Conservation (phyloP, 495 filamentous ascomycete genomes). For the Neurospora sp. region DNA sequence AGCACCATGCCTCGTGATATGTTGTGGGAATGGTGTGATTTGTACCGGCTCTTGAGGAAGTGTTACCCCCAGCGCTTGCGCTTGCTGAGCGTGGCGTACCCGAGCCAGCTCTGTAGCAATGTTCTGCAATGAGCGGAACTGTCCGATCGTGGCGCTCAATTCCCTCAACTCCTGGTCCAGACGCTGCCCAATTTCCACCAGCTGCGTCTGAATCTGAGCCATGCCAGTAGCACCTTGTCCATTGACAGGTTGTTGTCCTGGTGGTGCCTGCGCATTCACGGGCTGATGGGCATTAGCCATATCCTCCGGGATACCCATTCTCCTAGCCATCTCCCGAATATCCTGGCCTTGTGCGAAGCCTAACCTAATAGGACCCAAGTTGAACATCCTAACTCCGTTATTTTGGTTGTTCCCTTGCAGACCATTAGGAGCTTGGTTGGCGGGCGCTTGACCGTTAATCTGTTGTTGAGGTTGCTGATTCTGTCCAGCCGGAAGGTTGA, state of each 20-base stretch:
- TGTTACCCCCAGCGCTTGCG: slow-evolving; percentile 6
- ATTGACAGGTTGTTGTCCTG: slow-evolving; percentile 2
- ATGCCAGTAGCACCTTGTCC: slow-evolving; percentile 6
- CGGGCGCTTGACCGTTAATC: slow-evolving; percentile 20
- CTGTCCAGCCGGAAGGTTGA: slow-evolving; percentile 20
- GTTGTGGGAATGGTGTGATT: slow-evolving; percentile 13
- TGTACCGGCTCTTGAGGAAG: slow-evolving; percentile 10
- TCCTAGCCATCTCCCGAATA: slow-evolving; percentile 36
- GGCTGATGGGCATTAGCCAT: slow-evolving; percentile 4
- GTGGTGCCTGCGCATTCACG: background rate
- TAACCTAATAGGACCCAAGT: slow-evolving; percentile 49
- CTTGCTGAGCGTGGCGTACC: slow-evolving; percentile 23
- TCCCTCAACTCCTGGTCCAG: slow-evolving; percentile 49
- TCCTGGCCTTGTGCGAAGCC: slow-evolving; percentile 45
- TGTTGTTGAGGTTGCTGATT: slow-evolving; percentile 18
- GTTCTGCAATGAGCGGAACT: slow-evolving; percentile 37
- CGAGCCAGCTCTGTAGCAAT: slow-evolving; percentile 43
- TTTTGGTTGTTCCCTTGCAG: slow-evolving; percentile 19
- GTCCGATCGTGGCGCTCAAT: slow-evolving; percentile 46
- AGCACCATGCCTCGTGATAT: slow-evolving; percentile 33
- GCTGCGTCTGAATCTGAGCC: slow-evolving; percentile 39
- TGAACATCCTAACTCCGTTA: slow-evolving; percentile 41
- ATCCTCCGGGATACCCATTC: slow-evolving; percentile 22
- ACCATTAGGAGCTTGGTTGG: slow-evolving; percentile 7
- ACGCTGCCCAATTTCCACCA: slow-evolving; percentile 55